These are phyloP conservation scores for Citrullus mucosospermus DNA, from an alignment of 306 rosid species.

Conservation along the genomic window DNA sequence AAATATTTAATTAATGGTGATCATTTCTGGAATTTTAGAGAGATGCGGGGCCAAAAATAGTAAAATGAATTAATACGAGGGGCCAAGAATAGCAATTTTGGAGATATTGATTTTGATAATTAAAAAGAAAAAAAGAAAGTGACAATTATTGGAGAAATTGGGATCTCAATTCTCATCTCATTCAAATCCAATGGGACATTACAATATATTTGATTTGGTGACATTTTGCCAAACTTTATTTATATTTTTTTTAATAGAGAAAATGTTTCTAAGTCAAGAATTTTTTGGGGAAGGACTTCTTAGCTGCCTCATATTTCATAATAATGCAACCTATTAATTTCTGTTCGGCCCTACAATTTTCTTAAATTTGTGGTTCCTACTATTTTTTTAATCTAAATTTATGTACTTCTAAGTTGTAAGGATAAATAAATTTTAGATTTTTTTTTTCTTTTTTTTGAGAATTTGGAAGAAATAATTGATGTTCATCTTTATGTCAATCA, in stretches of 20 bases:
- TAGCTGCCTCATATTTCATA: not conserved
- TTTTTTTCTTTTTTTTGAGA: not conserved
- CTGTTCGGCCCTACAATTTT: not conserved
- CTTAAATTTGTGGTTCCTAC: not conserved
- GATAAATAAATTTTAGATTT: no score
- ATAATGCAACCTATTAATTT: not conserved
- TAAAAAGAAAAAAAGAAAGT: not conserved
- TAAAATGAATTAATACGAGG: not conserved
- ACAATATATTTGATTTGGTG: conserved; percentile 2
- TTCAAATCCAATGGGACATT: conserved; percentile 3
- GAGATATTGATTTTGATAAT: not conserved
- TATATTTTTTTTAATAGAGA: no score
- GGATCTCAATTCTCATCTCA: not conserved
- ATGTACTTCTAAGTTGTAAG: not conserved
- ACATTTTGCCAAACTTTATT: conserved; percentile 3
- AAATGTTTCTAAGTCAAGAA: not conserved
- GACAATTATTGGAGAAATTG: not conserved
- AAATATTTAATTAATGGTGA: not conserved
- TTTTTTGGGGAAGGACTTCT: not conserved
- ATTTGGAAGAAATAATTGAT: not conserved
- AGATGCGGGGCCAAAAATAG: not conserved
- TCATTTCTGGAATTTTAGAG: not conserved
- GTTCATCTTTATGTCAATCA: not conserved
- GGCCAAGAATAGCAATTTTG: not conserved
- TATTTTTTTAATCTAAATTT: not conserved